Evolutionary conservation across 441 rosid species (phyloP).

Genomic region (Syzygium syzygioides): DNA sequence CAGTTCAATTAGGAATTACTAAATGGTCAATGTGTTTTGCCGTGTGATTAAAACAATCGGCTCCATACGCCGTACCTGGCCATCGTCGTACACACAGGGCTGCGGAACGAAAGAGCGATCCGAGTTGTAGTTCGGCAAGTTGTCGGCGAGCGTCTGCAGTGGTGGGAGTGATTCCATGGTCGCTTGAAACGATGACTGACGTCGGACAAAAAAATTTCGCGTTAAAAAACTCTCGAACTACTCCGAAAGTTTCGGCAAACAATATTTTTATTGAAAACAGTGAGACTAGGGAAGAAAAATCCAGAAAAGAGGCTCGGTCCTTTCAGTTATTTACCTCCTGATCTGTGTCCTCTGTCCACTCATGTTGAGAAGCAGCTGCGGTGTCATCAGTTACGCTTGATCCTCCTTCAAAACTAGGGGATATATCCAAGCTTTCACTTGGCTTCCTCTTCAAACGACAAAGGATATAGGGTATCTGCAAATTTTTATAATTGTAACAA

Average conservation of each 20-base stretch:
- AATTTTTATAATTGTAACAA: neutral
- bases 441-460: neutral
- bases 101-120: neutral
- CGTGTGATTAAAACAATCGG: fast-evolving
- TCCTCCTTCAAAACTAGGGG: neutral
- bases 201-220: fast-evolving
- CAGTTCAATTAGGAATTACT: neutral
- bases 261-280: neutral
- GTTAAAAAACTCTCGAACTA: neutral
- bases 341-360: neutral
- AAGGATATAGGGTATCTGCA: neutral
- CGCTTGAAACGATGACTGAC: neutral
- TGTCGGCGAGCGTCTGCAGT: neutral
- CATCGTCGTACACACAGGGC: neutral
- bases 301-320: neutral
- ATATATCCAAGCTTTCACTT: neutral
- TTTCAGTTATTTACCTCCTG: neutral
- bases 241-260: fast-evolving
- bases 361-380: neutral
- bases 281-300: neutral
- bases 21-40: neutral
- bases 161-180: neutral
- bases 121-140: neutral
- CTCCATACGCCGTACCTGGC: neutral
- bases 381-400: fast-evolving